Conservation (phyloP, 257 asterid genomes). For the Hygrophila difformis region DNA sequence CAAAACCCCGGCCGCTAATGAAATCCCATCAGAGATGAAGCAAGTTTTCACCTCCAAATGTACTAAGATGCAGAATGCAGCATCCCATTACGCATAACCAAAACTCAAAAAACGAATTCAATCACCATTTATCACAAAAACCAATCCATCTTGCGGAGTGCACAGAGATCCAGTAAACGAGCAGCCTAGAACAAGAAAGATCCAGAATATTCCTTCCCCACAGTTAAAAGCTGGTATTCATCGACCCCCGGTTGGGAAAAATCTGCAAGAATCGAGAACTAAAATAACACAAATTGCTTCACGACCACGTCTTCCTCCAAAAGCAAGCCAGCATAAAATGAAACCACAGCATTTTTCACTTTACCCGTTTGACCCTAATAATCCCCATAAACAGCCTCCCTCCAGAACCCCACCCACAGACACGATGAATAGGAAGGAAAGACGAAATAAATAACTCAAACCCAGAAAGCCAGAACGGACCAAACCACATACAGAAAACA, state of each 20-base stretch:
- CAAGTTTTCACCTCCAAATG: neutral
- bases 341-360: slow-evolving; percentile 21
- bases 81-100: neutral
- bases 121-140: too few species aligned
- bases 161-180: too few species aligned
- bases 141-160: too few species aligned
- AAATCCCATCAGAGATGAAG: neutral
- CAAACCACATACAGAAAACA: neutral
- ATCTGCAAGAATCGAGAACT: slow-evolving; percentile 14
- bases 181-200: neutral
- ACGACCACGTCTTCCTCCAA: slow-evolving; percentile 20
- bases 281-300: slow-evolving; percentile 15
- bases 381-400: slow-evolving; percentile 3
- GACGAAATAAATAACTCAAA: too few species aligned
- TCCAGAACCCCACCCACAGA: neutral
- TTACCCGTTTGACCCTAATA: slow-evolving; percentile 16
- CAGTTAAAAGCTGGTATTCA: slow-evolving; percentile 16
- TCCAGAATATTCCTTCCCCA: slow-evolving; percentile 42
- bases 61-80: neutral
- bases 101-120: neutral
- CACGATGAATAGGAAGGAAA: neutral
- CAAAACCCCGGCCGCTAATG: neutral
- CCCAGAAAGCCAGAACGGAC: neutral
- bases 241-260: slow-evolving; percentile 17
- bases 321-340: slow-evolving; percentile 26